Evolutionary conservation across 306 rosid species (phyloP), one percentile per base, ranked within the genome.

Genomic region (Ceratonia siliqua): DNA sequence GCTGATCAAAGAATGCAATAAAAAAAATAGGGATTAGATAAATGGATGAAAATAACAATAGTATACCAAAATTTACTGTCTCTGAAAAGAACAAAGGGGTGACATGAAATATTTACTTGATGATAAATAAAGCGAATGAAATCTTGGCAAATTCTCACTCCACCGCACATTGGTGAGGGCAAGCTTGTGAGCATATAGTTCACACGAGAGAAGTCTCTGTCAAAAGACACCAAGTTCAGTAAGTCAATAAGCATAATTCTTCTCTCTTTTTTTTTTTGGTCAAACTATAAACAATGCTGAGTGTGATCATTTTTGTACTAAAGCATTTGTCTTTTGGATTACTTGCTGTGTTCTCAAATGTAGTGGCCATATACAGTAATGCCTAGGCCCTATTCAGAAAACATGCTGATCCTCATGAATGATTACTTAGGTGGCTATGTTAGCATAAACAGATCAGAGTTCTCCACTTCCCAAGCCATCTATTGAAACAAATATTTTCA

Each of bases 181-280:
- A 66, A 81, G 66, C 48, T 72, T 83, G 58, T 73, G 82, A 73
- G 85, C 71, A 76, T 85, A 92, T 78, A 81, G 85, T 76, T 90
- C 79, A 65, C 91, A 87, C 3, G 73, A 58, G 54, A 82, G 78
- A 73, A 90, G 69, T 76, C 91, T 90, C 98, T 92, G 38, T 5
- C 27, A 68, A 78, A 42, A 80, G 71, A 57, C 55, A 35, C 27
- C 24, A 61, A 42, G 38, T 39, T 46, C 22, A 49, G 52, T 39
- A 21, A 63, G 33, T 36, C n/a, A n/a, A n/a, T n/a, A n/a, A n/a
- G n/a, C 35, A 9, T 10, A 61, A n/a, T 45, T 32, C 9, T 54
- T 17, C 30, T 25, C n/a, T n/a, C 30, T 12, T 28, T 8, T 39
- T 1, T 22, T 21, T 5, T 43, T 20, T 11, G n/a, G n/a, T n/a